Evolutionary conservation across 2,329 filamentous ascomycete species (phyloP), one percentile per base, ranked within the genome.

Genomic region (Aureobasidium sp.): DNA sequence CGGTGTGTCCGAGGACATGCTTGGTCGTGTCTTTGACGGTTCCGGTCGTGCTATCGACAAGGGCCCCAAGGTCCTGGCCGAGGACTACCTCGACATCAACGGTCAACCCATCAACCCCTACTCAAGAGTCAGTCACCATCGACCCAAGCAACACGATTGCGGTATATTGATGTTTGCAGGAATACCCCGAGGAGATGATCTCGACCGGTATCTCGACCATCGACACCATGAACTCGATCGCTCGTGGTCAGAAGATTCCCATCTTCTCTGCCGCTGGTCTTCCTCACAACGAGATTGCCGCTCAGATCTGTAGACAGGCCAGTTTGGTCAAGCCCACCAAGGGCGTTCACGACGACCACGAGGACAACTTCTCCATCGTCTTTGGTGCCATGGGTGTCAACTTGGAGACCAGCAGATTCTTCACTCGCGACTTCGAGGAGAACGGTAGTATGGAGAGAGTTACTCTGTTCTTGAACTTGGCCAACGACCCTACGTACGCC

Each of bases 311-410:
- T 81, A 87, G 95, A 78, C 94, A 99, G 77, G 94, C 94, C 68
- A 85, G 93, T 76, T 79, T 99, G 73, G 95, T 97, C 66, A 90
- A 81, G 82, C 66, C 66, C n/a, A 95, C 90, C 74, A 99, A 99
- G 84, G 92, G 88, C 66, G 86, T 94, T 27, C 94, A 99, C 72
- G 95, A 99, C 71, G 92, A 86, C 60, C 94, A 99, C 77, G 91
- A 96, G 71, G 94, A 99, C 72, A 99, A 99, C 81, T 99, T 99
- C 83, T 96, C 92, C 63, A 99, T 99, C 70, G 94, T 99, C 61
- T 99, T 99, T 74, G 95, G 90, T 73, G 94, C 94, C 72, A 99
- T 99, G 94, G 94, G 94, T 91, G 94, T 99, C 69, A 99, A 99
- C 81, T 86, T 99, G 87, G 94, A 99, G 75, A 99, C 94, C 33